Evolutionary conservation across 2,329 filamentous ascomycete species (phyloP), one percentile per base, ranked within the genome.

Genomic region (Trichoderma pleuroti): DNA sequence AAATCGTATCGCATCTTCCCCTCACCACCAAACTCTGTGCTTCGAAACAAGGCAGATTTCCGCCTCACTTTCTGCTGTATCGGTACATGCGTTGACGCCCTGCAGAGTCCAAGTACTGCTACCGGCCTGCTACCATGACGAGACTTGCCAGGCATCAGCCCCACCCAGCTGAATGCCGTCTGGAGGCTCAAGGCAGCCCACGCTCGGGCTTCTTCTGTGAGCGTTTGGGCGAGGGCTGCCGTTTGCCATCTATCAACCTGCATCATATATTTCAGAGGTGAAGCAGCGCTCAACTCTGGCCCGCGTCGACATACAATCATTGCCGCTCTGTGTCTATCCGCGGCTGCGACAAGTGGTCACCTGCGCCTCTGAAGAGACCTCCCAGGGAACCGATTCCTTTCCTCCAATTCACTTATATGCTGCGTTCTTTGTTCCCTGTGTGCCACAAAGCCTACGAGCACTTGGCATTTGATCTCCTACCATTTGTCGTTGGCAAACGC

Each of bases 141-240:
- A 64, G 62, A 64, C 60, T 14, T 59, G 60, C 68, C 60, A 65
- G 68, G 68, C 68, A 70, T 70, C 68, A 70, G 68, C 68, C 60
- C 68, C 68, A 34, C 68, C 30, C 34, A 70, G 68, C 68, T 70
- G 68, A 70, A 70, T n/a, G 24, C 30, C n/a, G 7, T 56, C 56
- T 21, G 18, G 56, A 59, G 56, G 56, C 56, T 59, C 56, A 59
- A 59, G 56, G 56, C 56, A 62, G 14, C 59, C 42, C 57, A 24
- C 28, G 26, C 34, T 42, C 36, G 54, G 54, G 28, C 67, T 54
- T 28, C 67, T 54, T 28, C 26, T 42, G 21, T 28, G n/a, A 12
- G 49, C 14, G 46, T 26, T 39, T 34, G 28, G 49, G 46, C 62
- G 26, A 39, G 24, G 49, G 46, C 61, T 49, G 12, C n/a, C 26